Percentiles rank a stretch among this genome's conserved stretches.
Conservation (phyloP, 441 rosid species). For the Jatropha podagrica region DNA sequence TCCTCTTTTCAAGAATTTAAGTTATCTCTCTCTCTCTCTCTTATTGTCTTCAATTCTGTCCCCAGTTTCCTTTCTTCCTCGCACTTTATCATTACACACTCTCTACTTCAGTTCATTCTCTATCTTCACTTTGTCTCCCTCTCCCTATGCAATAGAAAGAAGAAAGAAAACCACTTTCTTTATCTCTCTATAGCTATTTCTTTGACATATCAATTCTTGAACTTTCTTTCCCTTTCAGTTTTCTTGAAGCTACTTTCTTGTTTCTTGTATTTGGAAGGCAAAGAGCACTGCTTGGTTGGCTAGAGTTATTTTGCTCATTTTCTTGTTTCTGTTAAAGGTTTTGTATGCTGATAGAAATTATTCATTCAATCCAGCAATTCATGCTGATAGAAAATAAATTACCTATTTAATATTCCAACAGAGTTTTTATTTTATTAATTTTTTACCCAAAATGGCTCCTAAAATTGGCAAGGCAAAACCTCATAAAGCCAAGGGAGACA, state of each 20-base stretch:
- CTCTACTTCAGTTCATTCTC: conserved; percentile 8
- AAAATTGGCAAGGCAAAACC: conserved; percentile 58
- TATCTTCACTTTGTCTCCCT: neutral
- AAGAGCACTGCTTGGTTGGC: neutral
- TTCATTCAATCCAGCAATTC: neutral
- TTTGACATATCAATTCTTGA: neutral
- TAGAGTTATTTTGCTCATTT: neutral
- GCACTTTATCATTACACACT: conserved; percentile 1
- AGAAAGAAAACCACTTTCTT: neutral
- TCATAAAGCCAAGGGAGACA: conserved; percentile 51
- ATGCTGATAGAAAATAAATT: conserved; percentile 13
- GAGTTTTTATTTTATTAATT: neutral
- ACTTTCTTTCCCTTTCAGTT: neutral
- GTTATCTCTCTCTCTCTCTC: conserved; percentile 9
- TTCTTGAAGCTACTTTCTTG: neutral
- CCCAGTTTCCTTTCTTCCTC: conserved; percentile 17
- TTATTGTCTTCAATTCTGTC: neutral
- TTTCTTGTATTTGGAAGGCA: neutral
- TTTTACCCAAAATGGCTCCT: conserved; percentile 55
- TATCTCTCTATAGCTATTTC: neutral
- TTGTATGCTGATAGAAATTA: neutral
- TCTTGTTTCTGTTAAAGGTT: neutral
- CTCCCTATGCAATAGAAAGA: neutral
- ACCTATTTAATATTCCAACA: neutral
- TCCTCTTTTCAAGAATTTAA: conserved; percentile 18